Evolutionary conservation across 768 basidiomycete genomes (phyloP), one percentile per base, ranked within the genome.

Genomic region (Hebeloma cylindrosporum): DNA sequence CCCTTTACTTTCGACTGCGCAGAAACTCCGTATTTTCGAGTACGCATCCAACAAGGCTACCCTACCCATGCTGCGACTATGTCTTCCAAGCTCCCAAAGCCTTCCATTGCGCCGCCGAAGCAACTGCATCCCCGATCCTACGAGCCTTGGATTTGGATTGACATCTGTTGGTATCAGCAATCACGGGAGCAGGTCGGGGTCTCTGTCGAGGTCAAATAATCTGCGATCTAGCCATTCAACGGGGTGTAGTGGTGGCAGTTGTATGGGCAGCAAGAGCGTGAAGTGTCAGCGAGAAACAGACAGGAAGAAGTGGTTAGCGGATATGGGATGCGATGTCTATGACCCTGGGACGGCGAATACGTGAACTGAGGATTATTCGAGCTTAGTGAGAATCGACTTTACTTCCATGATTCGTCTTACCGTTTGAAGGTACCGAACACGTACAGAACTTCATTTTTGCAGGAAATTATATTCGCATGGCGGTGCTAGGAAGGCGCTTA

Each of bases 21-120:
- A 58, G 37, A 45, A 32, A 14, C 36, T 58, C 3, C 51, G 51
- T 7, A 42, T 58, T n/a, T 44, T 58, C 14, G 45, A 51, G 18
- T 52, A 55, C n/a, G 53, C 53, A 23, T 26, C 45, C 5, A 35
- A 49, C 28, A 44, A 30, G 13, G 27, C 27, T 4, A 55, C 57
- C 5, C 47, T 58, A 5, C 57, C 57, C 9, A 36, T 40, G 10
- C 41, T 55, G 14, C 37, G 27, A 3, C 47, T 51, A 10, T 45
- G 51, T n/a, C 27, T 51, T 29, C 38, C 57, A 20, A 23, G 11
- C 33, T 17, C 27, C n/a, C n/a, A 28, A 13, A n/a, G 18, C 20
- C 29, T 32, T 11, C 23, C 16, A 26, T 21, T 31, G n/a, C 14
- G 16, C 17, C 28, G 9, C 33, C 9, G 23, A 29, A 27, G n/a